Base-by-base conservation (phyloP, 441 rosid species). In the Cnidoscolus chayamansa region DNA sequence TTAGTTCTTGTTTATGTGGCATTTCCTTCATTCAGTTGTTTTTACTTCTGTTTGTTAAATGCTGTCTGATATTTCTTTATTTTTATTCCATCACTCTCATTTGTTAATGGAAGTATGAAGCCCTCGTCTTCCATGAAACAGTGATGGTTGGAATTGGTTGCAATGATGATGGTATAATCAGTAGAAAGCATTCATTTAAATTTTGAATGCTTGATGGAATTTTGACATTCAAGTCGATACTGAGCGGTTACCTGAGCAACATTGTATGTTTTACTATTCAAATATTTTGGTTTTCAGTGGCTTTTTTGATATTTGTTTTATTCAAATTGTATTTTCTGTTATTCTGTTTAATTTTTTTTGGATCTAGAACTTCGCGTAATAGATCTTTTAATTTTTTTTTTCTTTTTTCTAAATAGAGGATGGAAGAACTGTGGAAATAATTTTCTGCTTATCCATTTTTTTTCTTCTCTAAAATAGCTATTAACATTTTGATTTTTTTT, bases 181-280 rank as follows among this genome's bases (percentile, higher is more conserved):
- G 50, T 76, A 61, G 83, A 82, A 79, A 81, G 80, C 48, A 70
- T 76, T 65, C 13, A 6, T 57, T 17, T 19, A 25, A 25, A 25
- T 25, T 25, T 25, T 25, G 25, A 51, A 47, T 70, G 51, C 84
- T 83, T 68, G 62, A 72, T 84, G 89, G 84, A 71, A 81, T 78
- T 72, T 83, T 68, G 83, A 80, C 85, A 43, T 76, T 60, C 40
- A 53, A 12, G 92, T 89, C 77, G 70, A 83, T 81, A 83, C 86
- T 85, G 89, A 84, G 89, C 86, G 82, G 90, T 88, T 85, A 85
- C 71, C 89, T 84, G 91, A 83, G 87, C 83, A 82, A 76, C 68
- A 30, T 47, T 57, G 1, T 68, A 19, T 19, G 19, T 20, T 20
- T 57, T 25, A 25, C 13, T 10, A 10, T 32, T 50, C 51, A 64